Conservation (phyloP, 2,329 filamentous ascomycete genomes). For the Epichloe elymi region DNA sequence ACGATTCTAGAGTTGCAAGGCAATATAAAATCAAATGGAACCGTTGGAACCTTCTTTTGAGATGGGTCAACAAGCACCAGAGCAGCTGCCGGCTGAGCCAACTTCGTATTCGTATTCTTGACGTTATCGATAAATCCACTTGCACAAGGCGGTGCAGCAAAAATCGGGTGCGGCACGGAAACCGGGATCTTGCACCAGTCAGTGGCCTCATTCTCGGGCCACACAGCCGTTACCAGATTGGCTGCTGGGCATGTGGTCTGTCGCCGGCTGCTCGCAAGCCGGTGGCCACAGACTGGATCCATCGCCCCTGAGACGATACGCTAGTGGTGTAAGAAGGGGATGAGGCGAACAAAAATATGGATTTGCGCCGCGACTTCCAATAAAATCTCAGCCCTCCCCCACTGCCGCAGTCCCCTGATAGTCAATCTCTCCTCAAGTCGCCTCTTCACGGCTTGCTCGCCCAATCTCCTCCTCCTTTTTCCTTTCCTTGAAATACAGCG, state of each 20-base stretch:
- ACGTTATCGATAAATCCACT: background rate
- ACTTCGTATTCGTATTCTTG: conserved; percentile 4
- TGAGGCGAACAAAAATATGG: conserved; percentile 2
- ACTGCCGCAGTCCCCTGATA: background rate
- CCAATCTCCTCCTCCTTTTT: background rate
- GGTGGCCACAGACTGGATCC: background rate
- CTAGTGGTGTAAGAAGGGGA: background rate
- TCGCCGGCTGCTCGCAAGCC: background rate
- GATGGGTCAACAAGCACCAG: background rate
- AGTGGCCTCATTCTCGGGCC: conserved; percentile 24
- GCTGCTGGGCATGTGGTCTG: background rate
- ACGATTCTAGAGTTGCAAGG: background rate
- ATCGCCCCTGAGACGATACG: conserved; percentile 1
- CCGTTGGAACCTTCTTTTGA: background rate
- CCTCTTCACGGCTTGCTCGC: background rate
- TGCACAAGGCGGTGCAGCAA: too few relatives aligned
- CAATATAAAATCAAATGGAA: background rate
- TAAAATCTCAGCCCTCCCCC: conserved; percentile 8
- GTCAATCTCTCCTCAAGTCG: conserved; percentile 1
- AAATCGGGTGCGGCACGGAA: conserved; percentile 12
- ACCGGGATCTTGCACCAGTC: conserved; percentile 16
- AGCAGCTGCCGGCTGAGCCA: background rate
- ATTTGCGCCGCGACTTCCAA: conserved; percentile 1
- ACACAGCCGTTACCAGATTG: conserved; percentile 10
- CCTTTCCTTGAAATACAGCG: background rate